Evolutionary conservation across 306 rosid species (phyloP), one percentile per base, ranked within the genome.

Genomic region (Glycine soja): DNA sequence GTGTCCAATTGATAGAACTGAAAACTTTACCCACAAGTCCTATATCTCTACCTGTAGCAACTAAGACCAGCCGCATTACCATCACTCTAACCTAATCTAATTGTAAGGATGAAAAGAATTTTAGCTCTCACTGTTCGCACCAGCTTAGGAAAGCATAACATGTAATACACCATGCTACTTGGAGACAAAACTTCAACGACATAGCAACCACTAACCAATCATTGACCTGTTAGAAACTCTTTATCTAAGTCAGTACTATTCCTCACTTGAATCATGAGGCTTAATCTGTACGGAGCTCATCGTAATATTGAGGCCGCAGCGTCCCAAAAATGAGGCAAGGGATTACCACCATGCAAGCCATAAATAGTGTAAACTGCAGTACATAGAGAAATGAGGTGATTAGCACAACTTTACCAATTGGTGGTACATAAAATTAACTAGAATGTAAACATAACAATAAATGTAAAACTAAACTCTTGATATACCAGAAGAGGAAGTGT

Each of bases 401-500:
- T 40, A 77, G 73, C 30, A 81, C 64, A 80, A 12, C 54, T 74
- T 74, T 66, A 54, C 54, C 64, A 63, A 64, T 32, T 14, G 71
- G 67, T 5, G 2, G 61, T 30, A 81, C 46, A 42, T 66, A 71
- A 69, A 82, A 24, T 24, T 0, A 76, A 70, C 76, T 45, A 53
- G 70, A 50, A 63, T 36, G 65, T 57, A 18, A 56, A 61, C 77
- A 76, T 24, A 74, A 70, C 59, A 6, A 32, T 2, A 7, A 8
- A 58, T 50, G 42, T 13, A 71, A 79, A 74, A 78, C 11, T 34
- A 65, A 73, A 82, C 58, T 36, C 51, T 63, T 56, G 43, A 77
- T 79, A 73, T 93, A 96, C 99, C 97, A 96, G 86, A 83, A 96
- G 99, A 67, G 99, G 99, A 80, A 96, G 89, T 38, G 97, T 90